Conservation (phyloP, 1,139 yeast species). For the Hyphopichia pseudoburtonii region DNA sequence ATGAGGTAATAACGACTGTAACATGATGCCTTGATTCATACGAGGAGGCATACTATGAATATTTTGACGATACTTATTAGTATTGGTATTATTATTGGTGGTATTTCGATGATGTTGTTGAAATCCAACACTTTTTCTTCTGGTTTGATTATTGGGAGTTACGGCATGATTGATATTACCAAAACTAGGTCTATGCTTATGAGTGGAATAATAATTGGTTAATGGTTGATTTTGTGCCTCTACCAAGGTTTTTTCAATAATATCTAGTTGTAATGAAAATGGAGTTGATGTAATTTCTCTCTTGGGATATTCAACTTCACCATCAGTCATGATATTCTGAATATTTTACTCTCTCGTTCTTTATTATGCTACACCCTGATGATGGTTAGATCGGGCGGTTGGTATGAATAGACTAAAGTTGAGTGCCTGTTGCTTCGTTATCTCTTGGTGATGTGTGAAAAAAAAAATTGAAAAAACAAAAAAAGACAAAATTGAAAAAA, state of each 20-base stretch:
- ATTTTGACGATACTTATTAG: background rate
- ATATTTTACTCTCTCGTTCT: no score
- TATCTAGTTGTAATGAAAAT: slow-evolving; percentile 33
- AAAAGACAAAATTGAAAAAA: no score
- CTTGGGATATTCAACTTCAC: slow-evolving; percentile 15
- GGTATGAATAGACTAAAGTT: no score
- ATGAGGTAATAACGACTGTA: no score
- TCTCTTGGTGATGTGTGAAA: no score
- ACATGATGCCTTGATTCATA: background rate
- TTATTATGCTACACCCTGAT: no score
- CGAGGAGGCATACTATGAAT: background rate
- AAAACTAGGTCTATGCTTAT: no score
- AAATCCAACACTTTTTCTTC: background rate
- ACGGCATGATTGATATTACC: no score
- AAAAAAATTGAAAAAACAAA: no score
- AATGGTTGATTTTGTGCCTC: slow-evolving; percentile 35
- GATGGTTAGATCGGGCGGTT: no score
- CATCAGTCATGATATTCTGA: background rate
- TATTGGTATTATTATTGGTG: no score
- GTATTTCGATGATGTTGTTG: background rate
- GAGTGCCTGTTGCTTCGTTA: no score
- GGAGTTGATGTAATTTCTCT: slow-evolving; percentile 29
- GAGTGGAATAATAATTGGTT: slow-evolving; percentile 9
- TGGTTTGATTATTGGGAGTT: background rate
- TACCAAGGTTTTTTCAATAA: slow-evolving; percentile 29